Conservation (phyloP, 257 asterid species). For the Ilex aquifolium region DNA sequence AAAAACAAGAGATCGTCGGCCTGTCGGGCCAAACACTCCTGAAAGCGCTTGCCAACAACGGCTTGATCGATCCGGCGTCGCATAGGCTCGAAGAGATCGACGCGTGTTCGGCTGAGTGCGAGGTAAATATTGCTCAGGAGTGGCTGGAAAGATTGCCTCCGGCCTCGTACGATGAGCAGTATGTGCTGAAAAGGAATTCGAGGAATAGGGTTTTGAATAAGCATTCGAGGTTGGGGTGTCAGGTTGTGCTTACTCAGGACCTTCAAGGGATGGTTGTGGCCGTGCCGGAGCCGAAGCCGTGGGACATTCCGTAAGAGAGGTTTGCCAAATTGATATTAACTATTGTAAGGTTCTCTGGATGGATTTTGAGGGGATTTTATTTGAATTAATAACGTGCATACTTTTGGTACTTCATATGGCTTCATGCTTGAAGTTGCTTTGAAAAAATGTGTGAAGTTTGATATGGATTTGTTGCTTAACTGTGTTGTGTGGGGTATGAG, state of each 20-base stretch:
- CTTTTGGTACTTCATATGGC: not conserved
- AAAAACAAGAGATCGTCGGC: constrained; percentile 50
- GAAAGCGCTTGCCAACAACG: constrained; percentile 66
- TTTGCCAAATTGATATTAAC: not conserved
- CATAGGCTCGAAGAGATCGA: constrained; percentile 92
- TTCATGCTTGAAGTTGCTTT: constrained; percentile 1
- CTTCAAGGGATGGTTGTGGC: constrained; percentile 48
- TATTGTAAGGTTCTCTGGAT: constrained; percentile 7
- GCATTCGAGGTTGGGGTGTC: constrained; percentile 42
- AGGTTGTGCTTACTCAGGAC: constrained; percentile 39
- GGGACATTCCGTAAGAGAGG: constrained; percentile 42
- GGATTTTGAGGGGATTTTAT: constrained; percentile 1
- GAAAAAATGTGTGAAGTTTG: constrained; percentile 27
- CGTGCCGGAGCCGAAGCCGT: constrained; percentile 43
- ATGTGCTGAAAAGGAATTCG: constrained; percentile 53
- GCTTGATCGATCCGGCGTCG: constrained; percentile 85
- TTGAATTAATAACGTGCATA: constrained; percentile 7
- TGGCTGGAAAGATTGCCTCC: constrained; percentile 95
- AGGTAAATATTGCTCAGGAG: constrained; percentile 96
- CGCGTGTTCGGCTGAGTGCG: constrained; percentile 97
- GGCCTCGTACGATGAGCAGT: constrained; percentile 44
- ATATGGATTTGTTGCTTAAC: no score
- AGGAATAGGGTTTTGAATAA: constrained; percentile 44
- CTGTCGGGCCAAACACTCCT: constrained; percentile 84
- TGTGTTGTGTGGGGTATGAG: no score